Conservation (phyloP, 192 early-diverging fungal genomes). For the Backusella circina region DNA sequence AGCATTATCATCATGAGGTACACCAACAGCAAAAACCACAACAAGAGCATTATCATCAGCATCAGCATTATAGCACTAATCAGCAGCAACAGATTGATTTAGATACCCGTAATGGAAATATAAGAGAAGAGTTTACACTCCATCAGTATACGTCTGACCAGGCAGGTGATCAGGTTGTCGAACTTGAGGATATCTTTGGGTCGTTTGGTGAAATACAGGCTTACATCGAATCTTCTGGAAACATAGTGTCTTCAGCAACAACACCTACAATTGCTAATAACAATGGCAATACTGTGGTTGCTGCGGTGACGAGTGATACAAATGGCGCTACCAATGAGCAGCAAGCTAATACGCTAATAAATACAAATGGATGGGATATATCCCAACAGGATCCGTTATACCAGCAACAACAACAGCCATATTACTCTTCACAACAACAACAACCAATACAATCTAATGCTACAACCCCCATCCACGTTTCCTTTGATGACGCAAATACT, state of each 20-base stretch:
- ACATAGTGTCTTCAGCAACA: not conserved
- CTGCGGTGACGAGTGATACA: not conserved
- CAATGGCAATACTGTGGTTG: not conserved
- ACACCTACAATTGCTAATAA: not conserved
- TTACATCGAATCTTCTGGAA: slow-evolving; percentile 16
- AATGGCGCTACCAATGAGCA: not conserved
- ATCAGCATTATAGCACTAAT: not conserved
- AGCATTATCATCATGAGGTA: slow-evolving; percentile 1
- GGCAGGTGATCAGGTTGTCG: slow-evolving; percentile 34
- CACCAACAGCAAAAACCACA: not conserved
- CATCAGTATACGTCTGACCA: slow-evolving; percentile 47
- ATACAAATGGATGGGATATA: not conserved
- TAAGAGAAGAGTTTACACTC: slow-evolving; percentile 27
- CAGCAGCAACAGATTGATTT: not conserved
- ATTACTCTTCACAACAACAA: not conserved
- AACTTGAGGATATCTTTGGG: slow-evolving; percentile 30
- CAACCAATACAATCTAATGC: not conserved
- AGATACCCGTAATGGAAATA: not conserved
- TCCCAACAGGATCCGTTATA: not conserved
- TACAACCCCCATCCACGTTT: not conserved
- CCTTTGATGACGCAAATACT: not conserved
- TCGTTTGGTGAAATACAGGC: slow-evolving; percentile 28
- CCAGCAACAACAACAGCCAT: slow-evolving; percentile 5
- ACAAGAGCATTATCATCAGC: not conserved
- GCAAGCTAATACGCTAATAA: not conserved